Evolutionary conservation across 495 filamentous ascomycete genomes (phyloP), one percentile per base, ranked within the genome.

Genomic region (Hypoxylon fuscum): DNA sequence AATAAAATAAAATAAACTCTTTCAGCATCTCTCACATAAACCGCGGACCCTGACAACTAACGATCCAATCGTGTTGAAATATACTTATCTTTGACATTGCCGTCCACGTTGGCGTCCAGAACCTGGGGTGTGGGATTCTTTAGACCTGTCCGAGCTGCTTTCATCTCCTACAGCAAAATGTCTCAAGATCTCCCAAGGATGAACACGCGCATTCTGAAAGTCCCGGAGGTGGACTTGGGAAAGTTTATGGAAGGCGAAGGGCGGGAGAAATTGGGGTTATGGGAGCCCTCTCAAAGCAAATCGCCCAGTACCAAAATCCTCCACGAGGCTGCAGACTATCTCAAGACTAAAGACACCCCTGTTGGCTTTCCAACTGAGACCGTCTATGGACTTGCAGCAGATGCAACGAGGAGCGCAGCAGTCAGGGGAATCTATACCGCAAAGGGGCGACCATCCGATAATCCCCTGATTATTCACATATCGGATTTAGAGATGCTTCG

Each of bases 361-460:
- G 90, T 99, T 37, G 96, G 91, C 7, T 99, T 99, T 71, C 96
- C 95, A 4, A 99, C 96, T 0, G 95, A 99, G 76, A 99, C 95
- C 5, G 95, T 99, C 8, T 99, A 99, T 74, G 95, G 95, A 1
- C 82, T 99, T 11, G 95, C 93, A 44, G 95, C 94, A 15, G 95
- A 98, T 78, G 96, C 95, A 5, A 97, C 93, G 23, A 84, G 90
- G 68, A 88, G 83, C 61, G 78, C 74, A 32, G 89, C 94, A n/a
- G 94, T 97, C n/a, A 83, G 82, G 56, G 91, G 90, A 5, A 99
- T 99, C 66, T 99, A 93, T 74, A 78, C 81, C 12, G 93, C 92
- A 6, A 99, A 99, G 75, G 88, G 90, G 46, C 77, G 95, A 41
- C 95, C 95, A 12, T 87, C 86, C 4, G 95, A 99, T 73, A 99